phyloP scores from a whole-genome alignment of 2,329 filamentous ascomycete species.

The Verticillium zaregamsianum region DNA sequence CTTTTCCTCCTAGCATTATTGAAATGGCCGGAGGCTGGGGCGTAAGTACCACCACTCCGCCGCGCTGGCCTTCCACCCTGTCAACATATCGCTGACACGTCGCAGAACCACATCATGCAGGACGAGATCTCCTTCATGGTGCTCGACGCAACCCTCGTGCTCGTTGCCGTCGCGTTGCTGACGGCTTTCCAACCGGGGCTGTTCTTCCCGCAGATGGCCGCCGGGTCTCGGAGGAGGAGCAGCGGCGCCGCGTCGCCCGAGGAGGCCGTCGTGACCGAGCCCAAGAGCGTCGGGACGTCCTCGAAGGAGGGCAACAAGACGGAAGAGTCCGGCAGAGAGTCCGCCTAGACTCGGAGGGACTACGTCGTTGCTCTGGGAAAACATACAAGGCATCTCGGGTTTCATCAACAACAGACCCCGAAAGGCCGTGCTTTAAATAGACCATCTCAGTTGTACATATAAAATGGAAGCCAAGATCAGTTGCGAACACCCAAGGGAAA shows the following conservation, averaged over 20 bases:
- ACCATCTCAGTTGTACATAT: not conserved
- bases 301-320: conserved; percentile 6
- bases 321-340: conserved; percentile 2
- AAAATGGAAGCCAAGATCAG: too few relatives aligned
- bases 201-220: conserved; percentile 51
- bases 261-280: conserved; percentile 7
- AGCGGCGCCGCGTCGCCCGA: conserved; percentile 5
- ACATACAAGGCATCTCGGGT: not conserved
- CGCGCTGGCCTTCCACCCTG: not conserved
- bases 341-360: not conserved
- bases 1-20: conserved; percentile 40
- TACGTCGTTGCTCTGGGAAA: too few relatives aligned
- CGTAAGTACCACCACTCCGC: not conserved
- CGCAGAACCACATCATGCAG: conserved; percentile 54
- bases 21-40: conserved; percentile 64
- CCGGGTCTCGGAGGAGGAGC: not conserved
- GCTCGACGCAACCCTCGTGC: conserved; percentile 48
- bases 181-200: conserved; percentile 50
- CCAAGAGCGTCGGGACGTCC: conserved; percentile 13
- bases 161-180: conserved; percentile 44
- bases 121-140: conserved; percentile 56
- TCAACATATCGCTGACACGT: not conserved
- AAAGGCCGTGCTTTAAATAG: not conserved
- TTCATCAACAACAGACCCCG: not conserved
- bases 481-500: too few relatives aligned